Base-by-base conservation (phyloP, 306 rosid genomes). In the Adenanthera pavonina region DNA sequence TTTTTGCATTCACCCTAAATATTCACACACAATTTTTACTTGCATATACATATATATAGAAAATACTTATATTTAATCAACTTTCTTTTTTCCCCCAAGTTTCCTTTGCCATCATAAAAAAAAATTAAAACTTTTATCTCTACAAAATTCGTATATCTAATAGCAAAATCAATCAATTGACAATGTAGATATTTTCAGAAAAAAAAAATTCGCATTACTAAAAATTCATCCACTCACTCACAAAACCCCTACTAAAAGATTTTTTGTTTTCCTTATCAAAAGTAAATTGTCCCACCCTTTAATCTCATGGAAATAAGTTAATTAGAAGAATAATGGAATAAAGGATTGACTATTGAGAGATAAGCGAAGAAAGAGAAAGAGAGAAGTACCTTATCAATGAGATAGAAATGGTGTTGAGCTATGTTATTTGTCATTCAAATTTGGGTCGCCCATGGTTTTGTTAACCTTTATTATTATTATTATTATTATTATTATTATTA, bases 321-420 rank as follows among this genome's bases (percentile, higher is more conserved):
- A 70, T 14, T 12, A 25, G 4, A 35, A 59, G 16, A 25, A 62
- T 35, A n/a, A 34, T 66, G 7, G 54, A 47, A 51, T 36, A 10
- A 76, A 51, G 25, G 33, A 36, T n/a, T 3, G 3, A 66, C 30
- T 25, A 25, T 0, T 25, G 57, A 19, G 30, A 51, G 19, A 17
- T 20, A n/a, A 72, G 0, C 8, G 13, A 0, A 73, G 3, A 11
- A 7, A 54, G 38, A 67, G 13, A 67, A 2, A 17, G 13, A 68
- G 80, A 46, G 43, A 14, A 46, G 10, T 56, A 82, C 80, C 77
- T 57, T 60, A 38, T 59, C 7, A 35, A n/a, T 8, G 14, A 3
- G 69, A 53, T 13, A 9, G 34, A 52, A 66, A 41, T 59, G 81
- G 19, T 33, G 69, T 10, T 3, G 5, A 41, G 2, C 65, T 8